Evolutionary conservation across 768 basidiomycete species (phyloP).

Genomic region (Astraeus odoratus): DNA sequence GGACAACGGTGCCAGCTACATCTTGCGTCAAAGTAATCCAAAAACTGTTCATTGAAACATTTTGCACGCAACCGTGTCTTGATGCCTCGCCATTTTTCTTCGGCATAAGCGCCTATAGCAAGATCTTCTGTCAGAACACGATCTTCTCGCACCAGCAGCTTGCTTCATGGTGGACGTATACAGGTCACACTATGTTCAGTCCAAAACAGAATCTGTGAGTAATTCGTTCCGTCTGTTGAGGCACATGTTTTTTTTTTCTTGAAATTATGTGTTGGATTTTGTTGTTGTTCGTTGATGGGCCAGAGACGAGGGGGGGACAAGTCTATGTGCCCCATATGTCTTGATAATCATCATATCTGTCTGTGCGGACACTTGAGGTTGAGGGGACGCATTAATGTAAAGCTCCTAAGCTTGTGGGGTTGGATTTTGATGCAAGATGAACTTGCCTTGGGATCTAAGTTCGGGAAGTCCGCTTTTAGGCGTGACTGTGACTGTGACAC

Average conservation of each 20-base stretch:
- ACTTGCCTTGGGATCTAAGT: too few species aligned
- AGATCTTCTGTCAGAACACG: neutral
- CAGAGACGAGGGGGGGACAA: neutral
- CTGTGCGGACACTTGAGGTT: neutral
- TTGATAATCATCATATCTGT: neutral
- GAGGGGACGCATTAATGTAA: neutral
- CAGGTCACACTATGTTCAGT: neutral
- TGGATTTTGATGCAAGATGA: neutral
- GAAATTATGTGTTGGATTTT: neutral
- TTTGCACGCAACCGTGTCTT: neutral
- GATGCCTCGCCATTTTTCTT: neutral
- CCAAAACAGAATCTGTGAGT: neutral
- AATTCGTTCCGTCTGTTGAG: neutral
- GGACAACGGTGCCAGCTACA: too few species aligned
- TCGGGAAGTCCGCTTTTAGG: too few species aligned
- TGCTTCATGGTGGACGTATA: neutral
- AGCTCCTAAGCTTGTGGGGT: neutral
- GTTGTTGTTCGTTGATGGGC: neutral
- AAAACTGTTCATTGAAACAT: too few species aligned
- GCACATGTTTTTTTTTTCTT: neutral
- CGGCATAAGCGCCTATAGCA: neutral
- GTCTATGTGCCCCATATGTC: neutral
- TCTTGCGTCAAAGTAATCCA: too few species aligned
- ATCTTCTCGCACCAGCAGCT: neutral
- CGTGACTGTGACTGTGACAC: conserved; percentile 1